Conservation (phyloP, 345 rosid species). For the Aquilaria malaccensis region DNA sequence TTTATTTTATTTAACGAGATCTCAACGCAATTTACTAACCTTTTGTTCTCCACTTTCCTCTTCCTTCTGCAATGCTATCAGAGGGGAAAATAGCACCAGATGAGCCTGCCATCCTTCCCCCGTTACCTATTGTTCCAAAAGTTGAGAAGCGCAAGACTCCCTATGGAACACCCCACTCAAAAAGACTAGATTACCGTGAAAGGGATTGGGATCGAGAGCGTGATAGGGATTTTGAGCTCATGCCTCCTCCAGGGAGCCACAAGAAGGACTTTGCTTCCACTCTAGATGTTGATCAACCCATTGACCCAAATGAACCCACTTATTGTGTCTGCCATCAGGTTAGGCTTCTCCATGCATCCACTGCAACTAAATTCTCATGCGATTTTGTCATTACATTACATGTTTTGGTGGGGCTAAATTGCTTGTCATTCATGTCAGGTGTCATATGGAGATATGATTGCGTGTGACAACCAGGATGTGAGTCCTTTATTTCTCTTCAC, state of each 20-base stretch:
- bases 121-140: constrained; percentile 72
- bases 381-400: constrained; percentile 1
- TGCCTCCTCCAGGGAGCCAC: constrained; percentile 98
- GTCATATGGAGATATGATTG: constrained; percentile 98
- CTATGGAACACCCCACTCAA: constrained; percentile 70
- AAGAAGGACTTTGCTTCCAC: constrained; percentile 56
- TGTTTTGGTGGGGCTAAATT: constrained; percentile 6
- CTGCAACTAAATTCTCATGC: constrained; percentile 9
- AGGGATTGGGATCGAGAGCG: constrained; percentile 91
- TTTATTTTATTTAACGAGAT: constrained; percentile 5
- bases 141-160: constrained; percentile 61
- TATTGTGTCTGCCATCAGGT: constrained; percentile 99
- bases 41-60: constrained; percentile 14
- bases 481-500: constrained; percentile 20
- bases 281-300: constrained; percentile 75
- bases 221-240: constrained; percentile 90
- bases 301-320: constrained; percentile 98
- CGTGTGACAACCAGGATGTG: constrained; percentile 96
- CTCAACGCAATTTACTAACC: constrained; percentile 9
- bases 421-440: constrained; percentile 39
- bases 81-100: constrained; percentile 91
- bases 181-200: constrained; percentile 71
- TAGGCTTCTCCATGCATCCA: constrained; percentile 14
- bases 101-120: constrained; percentile 86
- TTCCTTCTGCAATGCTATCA: constrained; percentile 23